Base-by-base conservation (phyloP, 2,329 filamentous ascomycete genomes). In the Aspergillus floridensis region DNA sequence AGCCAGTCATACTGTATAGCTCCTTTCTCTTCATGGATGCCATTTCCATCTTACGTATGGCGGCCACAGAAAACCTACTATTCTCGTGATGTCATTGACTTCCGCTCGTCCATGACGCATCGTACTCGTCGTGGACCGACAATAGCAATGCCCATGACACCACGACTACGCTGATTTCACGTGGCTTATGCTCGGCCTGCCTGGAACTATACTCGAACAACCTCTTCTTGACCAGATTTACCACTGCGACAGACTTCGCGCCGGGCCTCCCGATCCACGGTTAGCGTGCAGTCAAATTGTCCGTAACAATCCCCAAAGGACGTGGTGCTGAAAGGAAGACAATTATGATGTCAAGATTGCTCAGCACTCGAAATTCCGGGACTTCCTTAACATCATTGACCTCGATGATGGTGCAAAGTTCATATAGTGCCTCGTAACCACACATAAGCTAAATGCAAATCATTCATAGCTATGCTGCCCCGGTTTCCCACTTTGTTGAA, bases 311-410 rank as follows among this genome's bases (percentile, higher is more conserved):
- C 12, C n/a, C n/a, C 21, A 21, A 44, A 24, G 35, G 21, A 44
- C 7, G 32, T 11, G 29, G 24, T 29, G n/a, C n/a, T 7, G 21
- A 21, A 19, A 24, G 53, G 44, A 22, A 14, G 21, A 32, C 14
- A 51, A 57, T 60, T 54, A 57, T 65, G 63, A 65, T 65, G 62
- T 65, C 63, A 64, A 54, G 21, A 59, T 65, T 60, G 56, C 58
- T 58, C 35, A 41, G 22, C 14, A 24, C 19, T 53, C 56, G 56
- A 49, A 19, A 16, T 48, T 24, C 44, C 46, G 26, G 16, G 41
- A 21, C 47, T 10, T 11, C 46, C 53, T 46, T 53, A 26, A 46
- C 53, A 55, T 55, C 53, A 55, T 55, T 19, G 41, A 55, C 29
- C 53, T 41, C 47, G n/a, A n/a, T 31, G 26, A 44, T 47, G 53